Conservation (phyloP, 2,329 filamentous ascomycete genomes). For the Periglandula ipomoeae region DNA sequence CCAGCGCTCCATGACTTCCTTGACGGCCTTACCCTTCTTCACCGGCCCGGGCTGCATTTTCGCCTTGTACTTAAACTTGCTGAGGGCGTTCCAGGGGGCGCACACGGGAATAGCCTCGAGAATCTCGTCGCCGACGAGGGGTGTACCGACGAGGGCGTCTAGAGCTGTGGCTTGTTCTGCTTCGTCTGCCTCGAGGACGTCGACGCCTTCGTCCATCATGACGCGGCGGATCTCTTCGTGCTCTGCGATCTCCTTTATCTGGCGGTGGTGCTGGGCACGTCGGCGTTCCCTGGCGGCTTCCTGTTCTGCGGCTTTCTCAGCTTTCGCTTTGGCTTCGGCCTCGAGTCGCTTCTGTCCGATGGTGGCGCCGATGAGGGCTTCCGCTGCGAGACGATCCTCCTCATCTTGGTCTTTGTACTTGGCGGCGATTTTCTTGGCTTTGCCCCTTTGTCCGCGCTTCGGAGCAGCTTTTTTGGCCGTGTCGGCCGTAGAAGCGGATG, state of each 20-base stretch:
- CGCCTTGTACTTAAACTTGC: slow-evolving; percentile 79
- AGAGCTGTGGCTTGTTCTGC: slow-evolving; percentile 45
- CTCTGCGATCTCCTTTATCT: slow-evolving; percentile 65
- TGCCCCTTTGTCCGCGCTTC: slow-evolving; percentile 69
- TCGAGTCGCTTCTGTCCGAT: slow-evolving; percentile 58
- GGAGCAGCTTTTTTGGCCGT: slow-evolving; percentile 31
- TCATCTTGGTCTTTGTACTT: slow-evolving; percentile 96
- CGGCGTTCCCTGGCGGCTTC: slow-evolving; percentile 66
- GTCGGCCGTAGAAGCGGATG: neutral
- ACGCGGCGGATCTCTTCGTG: slow-evolving; percentile 61
- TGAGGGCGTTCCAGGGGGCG: slow-evolving; percentile 54
- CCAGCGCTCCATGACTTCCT: slow-evolving; percentile 83
- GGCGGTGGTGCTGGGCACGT: slow-evolving; percentile 68
- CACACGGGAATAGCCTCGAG: slow-evolving; percentile 57
- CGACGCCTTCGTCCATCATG: slow-evolving; percentile 50
- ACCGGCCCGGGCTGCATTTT: slow-evolving; percentile 84
- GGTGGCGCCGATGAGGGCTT: slow-evolving; percentile 75
- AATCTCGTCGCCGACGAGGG: slow-evolving; percentile 74
- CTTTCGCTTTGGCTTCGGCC: slow-evolving; percentile 59
- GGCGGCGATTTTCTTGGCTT: slow-evolving; percentile 75
- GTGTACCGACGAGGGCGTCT: slow-evolving; percentile 68
- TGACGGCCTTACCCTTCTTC: slow-evolving; percentile 92
- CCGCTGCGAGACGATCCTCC: slow-evolving; percentile 76
- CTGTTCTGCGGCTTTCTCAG: slow-evolving; percentile 57
- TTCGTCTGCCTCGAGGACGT: slow-evolving; percentile 51